A percentile compares a stretch with the other conserved stretches of the same genome.
Evolutionary conservation across 2,329 filamentous ascomycete species (phyloP).

Genomic region (Cordyceps cicadae): DNA sequence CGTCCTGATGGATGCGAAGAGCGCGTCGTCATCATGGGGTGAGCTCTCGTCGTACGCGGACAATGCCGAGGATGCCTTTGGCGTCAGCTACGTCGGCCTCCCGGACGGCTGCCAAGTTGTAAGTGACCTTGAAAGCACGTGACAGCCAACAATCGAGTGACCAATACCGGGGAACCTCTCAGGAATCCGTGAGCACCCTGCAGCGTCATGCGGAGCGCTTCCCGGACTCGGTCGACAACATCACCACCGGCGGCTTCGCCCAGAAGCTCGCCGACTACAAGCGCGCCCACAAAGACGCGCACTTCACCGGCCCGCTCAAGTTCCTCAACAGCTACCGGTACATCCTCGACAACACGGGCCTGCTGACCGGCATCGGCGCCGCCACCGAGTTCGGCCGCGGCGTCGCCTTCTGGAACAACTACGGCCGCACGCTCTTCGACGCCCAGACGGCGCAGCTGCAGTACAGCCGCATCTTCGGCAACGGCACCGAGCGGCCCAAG

Average conservation of each 20-base stretch:
- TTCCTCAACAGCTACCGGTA: slow-evolving; percentile 48
- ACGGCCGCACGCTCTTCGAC: slow-evolving; percentile 45
- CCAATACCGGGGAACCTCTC: background rate
- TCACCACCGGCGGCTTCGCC: slow-evolving; percentile 39
- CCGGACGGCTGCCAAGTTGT: slow-evolving; percentile 38
- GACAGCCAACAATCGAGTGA: background rate
- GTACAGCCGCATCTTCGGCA: slow-evolving; percentile 37
- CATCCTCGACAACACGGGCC: slow-evolving; percentile 30
- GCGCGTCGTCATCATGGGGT: slow-evolving; percentile 32
- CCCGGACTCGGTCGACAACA: slow-evolving; percentile 38
- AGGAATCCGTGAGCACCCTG: slow-evolving; percentile 41
- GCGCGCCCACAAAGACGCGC: slow-evolving; percentile 25
- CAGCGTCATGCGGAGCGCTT: slow-evolving; percentile 49
- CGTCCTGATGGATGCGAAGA: slow-evolving; percentile 22
- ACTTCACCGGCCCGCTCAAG: slow-evolving; percentile 35
- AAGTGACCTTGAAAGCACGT: background rate
- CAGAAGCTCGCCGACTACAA: slow-evolving; percentile 38
- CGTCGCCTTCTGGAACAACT: slow-evolving; percentile 44
- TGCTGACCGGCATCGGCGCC: slow-evolving; percentile 41
- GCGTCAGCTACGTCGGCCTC: slow-evolving; percentile 37
- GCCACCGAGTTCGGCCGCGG: slow-evolving; percentile 41
- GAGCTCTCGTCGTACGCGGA: slow-evolving; percentile 39
- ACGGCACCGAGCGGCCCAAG: slow-evolving; percentile 37
- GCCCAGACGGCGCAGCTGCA: slow-evolving; percentile 36
- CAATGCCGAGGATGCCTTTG: slow-evolving; percentile 36